Percentiles rank a stretch among this genome's conserved stretches.
Conservation (phyloP, 2,329 filamentous ascomycete species). For the Trichothecium roseum region DNA sequence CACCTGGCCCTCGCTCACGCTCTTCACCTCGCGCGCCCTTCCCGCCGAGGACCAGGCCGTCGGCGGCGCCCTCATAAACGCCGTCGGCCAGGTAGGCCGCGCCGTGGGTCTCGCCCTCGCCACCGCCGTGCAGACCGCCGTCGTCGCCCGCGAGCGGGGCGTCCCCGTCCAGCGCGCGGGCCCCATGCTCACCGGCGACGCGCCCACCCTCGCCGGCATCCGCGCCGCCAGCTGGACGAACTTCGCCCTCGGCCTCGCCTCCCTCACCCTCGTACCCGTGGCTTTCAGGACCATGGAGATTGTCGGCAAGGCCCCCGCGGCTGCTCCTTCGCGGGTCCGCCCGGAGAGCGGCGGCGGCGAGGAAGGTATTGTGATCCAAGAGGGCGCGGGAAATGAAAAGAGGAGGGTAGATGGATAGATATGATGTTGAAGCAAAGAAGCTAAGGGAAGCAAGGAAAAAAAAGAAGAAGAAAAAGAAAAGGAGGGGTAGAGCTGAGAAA, state of each 20-base stretch:
- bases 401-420: too few relatives aligned
- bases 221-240: conserved; percentile 42
- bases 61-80: conserved; percentile 58
- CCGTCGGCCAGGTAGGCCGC: conserved; percentile 53
- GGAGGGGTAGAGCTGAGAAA: too few relatives aligned
- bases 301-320: conserved; percentile 37
- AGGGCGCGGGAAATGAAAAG: too few relatives aligned
- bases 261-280: conserved; percentile 31
- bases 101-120: conserved; percentile 56
- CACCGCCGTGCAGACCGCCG: conserved; percentile 53
- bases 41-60: conserved; percentile 55
- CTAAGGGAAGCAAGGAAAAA: too few relatives aligned
- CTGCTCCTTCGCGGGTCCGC: too few relatives aligned
- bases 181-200: conserved; percentile 29
- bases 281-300: conserved; percentile 43
- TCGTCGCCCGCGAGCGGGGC: conserved; percentile 39
- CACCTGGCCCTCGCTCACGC: conserved; percentile 52
- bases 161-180: conserved; percentile 33
- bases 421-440: too few relatives aligned
- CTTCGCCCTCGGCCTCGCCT: conserved; percentile 33
- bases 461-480: too few relatives aligned
- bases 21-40: conserved; percentile 55
- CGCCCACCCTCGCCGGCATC: conserved; percentile 34
- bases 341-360: too few relatives aligned
- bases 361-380: too few relatives aligned